Evolutionary conservation across 306 rosid species (phyloP).

Genomic region (Cucurbita argyrosperma): DNA sequence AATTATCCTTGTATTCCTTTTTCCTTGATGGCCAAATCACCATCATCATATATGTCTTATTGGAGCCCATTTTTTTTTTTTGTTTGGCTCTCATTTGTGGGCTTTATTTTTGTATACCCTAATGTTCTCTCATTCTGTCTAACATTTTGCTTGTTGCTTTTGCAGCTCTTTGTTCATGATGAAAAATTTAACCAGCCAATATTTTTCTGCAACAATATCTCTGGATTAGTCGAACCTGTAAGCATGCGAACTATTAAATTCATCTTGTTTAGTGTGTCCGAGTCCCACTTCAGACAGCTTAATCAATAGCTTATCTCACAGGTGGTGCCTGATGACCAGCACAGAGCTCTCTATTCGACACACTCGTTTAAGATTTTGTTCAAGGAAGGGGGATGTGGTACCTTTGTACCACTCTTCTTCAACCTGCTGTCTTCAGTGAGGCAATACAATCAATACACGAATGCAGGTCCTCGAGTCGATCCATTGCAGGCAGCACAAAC

Average conservation of each 20-base stretch:
- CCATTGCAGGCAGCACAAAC: slow-evolving; percentile 89
- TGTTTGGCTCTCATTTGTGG: no score
- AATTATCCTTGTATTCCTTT: neutral
- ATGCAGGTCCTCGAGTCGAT: slow-evolving; percentile 40
- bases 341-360: slow-evolving; percentile 67
- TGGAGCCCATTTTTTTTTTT: no score
- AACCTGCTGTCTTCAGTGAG: slow-evolving; percentile 80
- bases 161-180: slow-evolving; percentile 67
- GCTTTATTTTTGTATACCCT: no score
- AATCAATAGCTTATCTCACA: slow-evolving; percentile 6
- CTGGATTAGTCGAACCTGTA: slow-evolving; percentile 93
- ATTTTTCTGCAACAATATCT: slow-evolving; percentile 86
- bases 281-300: neutral
- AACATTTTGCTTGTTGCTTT: neutral
- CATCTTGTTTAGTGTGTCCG: neutral
- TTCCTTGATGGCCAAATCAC: neutral
- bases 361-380: slow-evolving; percentile 79
- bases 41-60: no score
- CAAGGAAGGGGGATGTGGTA: slow-evolving; percentile 98
- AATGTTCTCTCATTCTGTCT: neutral
- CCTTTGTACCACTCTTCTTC: slow-evolving; percentile 88
- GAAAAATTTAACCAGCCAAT: slow-evolving; percentile 96
- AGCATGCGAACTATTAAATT: slow-evolving; percentile 14
- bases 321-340: slow-evolving; percentile 81
- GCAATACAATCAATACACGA: slow-evolving; percentile 44